A percentile compares a stretch with the other conserved stretches of the same genome.
Conservation (phyloP, 1,139 yeast species). For the Entelexis paramagnoliae region DNA sequence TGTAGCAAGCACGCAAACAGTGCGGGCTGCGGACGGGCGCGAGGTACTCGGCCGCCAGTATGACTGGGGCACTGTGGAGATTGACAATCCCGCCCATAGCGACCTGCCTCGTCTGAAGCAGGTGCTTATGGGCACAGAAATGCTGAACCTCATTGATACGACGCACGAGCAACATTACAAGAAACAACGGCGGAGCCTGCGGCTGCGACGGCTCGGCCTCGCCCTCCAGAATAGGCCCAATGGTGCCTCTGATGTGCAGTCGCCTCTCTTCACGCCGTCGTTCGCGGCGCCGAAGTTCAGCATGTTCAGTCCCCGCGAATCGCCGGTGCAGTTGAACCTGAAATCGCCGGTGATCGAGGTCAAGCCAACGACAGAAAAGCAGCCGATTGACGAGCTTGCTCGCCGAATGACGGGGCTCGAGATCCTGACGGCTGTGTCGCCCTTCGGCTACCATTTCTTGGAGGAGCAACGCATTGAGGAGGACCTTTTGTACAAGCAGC, state of each 20-base stretch:
- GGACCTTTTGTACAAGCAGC: conserved; percentile 18
- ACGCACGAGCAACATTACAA: conserved; percentile 79
- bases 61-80: conserved; percentile 65
- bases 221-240: conserved; percentile 36
- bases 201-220: conserved; percentile 43
- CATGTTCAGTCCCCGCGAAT: background rate
- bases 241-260: conserved; percentile 36
- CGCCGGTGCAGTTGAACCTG: background rate
- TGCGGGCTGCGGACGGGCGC: conserved; percentile 31
- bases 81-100: conserved; percentile 55
- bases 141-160: conserved; percentile 65
- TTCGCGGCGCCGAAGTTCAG: background rate
- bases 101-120: conserved; percentile 51
- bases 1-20: conserved; percentile 36
- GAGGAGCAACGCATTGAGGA: conserved; percentile 10
- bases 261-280: background rate
- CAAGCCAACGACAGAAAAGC: background rate
- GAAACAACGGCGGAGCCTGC: conserved; percentile 36
- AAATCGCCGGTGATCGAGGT: background rate
- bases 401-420: conserved; percentile 20
- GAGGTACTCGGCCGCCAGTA: conserved; percentile 54
- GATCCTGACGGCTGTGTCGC: conserved; percentile 13
- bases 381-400: conserved; percentile 10
- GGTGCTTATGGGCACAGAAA: conserved; percentile 53
- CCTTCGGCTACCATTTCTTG: conserved; percentile 14